phyloP scores from a whole-genome alignment of 2,329 filamentous ascomycete species.

The Cordyceps fumosorosea region DNA sequence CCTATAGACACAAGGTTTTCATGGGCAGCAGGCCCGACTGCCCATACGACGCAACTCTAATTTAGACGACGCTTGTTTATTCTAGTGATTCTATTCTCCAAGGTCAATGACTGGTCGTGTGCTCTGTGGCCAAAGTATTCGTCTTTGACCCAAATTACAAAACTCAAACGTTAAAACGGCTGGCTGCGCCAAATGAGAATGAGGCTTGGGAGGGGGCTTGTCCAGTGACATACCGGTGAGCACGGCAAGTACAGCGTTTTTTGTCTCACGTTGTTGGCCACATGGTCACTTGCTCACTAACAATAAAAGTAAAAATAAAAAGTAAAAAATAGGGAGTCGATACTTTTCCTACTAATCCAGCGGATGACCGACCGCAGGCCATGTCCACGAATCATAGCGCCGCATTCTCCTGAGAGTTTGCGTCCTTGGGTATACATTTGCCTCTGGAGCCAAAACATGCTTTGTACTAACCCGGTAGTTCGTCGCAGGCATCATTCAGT shows the following conservation, averaged over 20 bases:
- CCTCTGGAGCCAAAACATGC: neutral
- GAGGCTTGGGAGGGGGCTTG: neutral
- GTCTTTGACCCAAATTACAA: neutral
- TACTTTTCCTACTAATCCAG: too few species aligned
- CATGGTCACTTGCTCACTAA: neutral
- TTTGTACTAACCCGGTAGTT: neutral
- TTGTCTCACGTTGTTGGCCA: neutral
- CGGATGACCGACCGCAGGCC: neutral
- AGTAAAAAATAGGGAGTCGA: neutral
- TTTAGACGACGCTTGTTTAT: neutral
- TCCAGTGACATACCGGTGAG: neutral
- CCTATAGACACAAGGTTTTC: neutral
- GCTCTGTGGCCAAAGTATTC: too few species aligned
- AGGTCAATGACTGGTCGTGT: neutral
- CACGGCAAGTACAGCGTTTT: neutral
- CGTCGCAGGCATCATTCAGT: neutral
- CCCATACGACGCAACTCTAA: slow-evolving; percentile 1
- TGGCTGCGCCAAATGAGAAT: neutral
- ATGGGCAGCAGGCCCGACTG: neutral
- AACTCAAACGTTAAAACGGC: neutral
- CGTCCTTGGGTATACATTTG: neutral
- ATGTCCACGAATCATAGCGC: neutral
- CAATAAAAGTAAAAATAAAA: neutral
- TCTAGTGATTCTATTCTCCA: too few species aligned
- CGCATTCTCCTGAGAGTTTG: neutral